Conservation (phyloP, 2,329 filamentous ascomycete species). For the Pestalotiopsis sp. region DNA sequence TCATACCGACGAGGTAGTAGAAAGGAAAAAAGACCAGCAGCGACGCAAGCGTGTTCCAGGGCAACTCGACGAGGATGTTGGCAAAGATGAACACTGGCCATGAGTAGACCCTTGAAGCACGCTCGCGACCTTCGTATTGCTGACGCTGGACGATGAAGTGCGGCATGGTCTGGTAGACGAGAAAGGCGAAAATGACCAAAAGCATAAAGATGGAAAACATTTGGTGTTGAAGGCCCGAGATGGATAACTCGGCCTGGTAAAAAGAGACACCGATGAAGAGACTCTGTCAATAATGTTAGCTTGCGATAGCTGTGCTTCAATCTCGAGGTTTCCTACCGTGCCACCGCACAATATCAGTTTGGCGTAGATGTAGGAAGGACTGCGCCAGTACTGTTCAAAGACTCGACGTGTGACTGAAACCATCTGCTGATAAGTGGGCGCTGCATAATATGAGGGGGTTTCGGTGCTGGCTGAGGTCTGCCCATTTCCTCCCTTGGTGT, state of each 20-base stretch:
- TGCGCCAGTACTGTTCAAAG: constrained; percentile 92
- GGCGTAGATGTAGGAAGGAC: constrained; percentile 85
- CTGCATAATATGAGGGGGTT: constrained; percentile 62
- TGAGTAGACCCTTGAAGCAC: constrained; percentile 80
- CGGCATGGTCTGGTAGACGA: constrained; percentile 82
- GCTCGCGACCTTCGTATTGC: constrained; percentile 85
- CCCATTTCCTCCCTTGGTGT: not conserved
- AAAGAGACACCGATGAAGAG: constrained; percentile 86
- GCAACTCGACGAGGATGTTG: constrained; percentile 82
- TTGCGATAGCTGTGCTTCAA: not conserved
- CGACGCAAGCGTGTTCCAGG: constrained; percentile 79
- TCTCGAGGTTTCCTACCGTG: constrained; percentile 26
- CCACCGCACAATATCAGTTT: constrained; percentile 71
- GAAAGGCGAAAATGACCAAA: constrained; percentile 77
- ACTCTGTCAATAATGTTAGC: constrained; percentile 30
- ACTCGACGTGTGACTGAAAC: constrained; percentile 71
- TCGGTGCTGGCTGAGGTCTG: constrained; percentile 50
- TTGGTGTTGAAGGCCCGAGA: constrained; percentile 82
- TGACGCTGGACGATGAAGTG: constrained; percentile 82
- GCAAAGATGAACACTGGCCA: constrained; percentile 86
- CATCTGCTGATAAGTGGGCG: constrained; percentile 71
- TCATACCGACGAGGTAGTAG: constrained; percentile 85
- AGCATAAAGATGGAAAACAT: constrained; percentile 88
- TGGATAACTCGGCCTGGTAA: constrained; percentile 69
- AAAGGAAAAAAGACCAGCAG: constrained; percentile 77